These are phyloP conservation scores for Castanospermum australe DNA, from an alignment of 306 rosid species.

Conservation along the genomic window DNA sequence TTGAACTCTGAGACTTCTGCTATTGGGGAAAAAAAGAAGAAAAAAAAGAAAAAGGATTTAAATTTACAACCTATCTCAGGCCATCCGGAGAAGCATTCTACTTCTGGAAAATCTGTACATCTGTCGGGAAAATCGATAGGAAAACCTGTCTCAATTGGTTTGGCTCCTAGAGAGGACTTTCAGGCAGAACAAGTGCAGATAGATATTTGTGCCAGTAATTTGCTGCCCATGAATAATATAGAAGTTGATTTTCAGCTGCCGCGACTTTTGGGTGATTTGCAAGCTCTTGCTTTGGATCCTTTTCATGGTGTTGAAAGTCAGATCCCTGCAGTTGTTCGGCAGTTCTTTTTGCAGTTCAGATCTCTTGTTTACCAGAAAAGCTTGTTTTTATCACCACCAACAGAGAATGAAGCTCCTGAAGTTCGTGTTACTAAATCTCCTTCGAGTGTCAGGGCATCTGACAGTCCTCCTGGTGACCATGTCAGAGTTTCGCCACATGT, in stretches of 20 bases:
- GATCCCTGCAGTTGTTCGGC: conserved; percentile 47
- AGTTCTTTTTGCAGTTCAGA: conserved; percentile 78
- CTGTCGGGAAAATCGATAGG: conserved; percentile 35
- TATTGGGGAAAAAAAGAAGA: conserved; percentile 63
- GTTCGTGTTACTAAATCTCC: conserved; percentile 40
- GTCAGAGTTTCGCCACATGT: conserved; percentile 45
- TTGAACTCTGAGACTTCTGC: conserved; percentile 37
- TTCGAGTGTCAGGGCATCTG: conserved; percentile 37
- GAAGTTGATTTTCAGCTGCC: conserved; percentile 52
- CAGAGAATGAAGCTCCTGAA: conserved; percentile 61
- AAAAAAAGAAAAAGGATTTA: conserved; percentile 53
- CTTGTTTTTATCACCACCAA: conserved; percentile 53
- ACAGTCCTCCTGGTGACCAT: conserved; percentile 41
- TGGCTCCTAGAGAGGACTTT: conserved; percentile 47
- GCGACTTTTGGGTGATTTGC: conserved; percentile 68
- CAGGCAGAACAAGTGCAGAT: conserved; percentile 39
- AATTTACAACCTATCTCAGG: conserved; percentile 40
- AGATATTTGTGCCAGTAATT: conserved; percentile 30
- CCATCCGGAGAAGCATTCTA: conserved; percentile 39
- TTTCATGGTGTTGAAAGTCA: conserved; percentile 63
- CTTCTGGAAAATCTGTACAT: conserved; percentile 39
- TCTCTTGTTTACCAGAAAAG: conserved; percentile 88
- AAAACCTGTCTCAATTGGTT: conserved; percentile 40
- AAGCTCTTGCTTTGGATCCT: conserved; percentile 86
- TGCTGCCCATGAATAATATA: conserved; percentile 22